These are phyloP conservation scores for Phytophthora quininea DNA, from an alignment of 352 stramenopile species.

Conservation along the genomic window DNA sequence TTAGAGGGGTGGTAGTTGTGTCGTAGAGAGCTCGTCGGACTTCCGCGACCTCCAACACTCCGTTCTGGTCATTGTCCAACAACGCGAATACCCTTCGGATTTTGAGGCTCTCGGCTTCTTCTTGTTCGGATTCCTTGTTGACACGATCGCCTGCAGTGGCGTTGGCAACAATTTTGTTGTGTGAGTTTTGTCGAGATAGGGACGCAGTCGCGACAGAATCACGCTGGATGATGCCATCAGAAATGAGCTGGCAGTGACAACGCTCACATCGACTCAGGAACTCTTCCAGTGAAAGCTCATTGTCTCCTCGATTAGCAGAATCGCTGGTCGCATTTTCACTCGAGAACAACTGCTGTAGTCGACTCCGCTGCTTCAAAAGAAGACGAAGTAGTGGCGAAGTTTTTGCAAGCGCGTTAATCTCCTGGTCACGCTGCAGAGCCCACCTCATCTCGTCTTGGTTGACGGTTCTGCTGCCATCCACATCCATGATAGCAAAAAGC, in stretches of 20 bases:
- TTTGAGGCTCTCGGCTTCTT: constrained; percentile 49
- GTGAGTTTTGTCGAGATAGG: not conserved
- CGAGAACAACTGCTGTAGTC: constrained; percentile 38
- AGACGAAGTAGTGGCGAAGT: constrained; percentile 51
- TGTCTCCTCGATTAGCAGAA: not conserved
- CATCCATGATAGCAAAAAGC: constrained; percentile 71
- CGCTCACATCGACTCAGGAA: constrained; percentile 57
- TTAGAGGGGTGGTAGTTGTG: constrained; percentile 18
- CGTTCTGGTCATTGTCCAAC: constrained; percentile 65
- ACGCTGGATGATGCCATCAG: constrained; percentile 36
- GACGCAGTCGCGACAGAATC: constrained; percentile 2
- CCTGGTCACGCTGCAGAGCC: constrained; percentile 64
- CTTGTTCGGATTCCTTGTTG: not conserved
- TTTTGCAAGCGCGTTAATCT: constrained; percentile 54
- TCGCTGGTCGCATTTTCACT: constrained; percentile 2
- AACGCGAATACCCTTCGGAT: constrained; percentile 62
- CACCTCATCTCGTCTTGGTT: constrained; percentile 70
- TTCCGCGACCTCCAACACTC: constrained; percentile 66
- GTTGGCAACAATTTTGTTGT: not conserved
- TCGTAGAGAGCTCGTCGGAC: constrained; percentile 52
- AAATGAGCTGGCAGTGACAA: constrained; percentile 52
- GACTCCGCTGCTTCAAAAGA: constrained; percentile 60
- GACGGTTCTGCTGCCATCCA: constrained; percentile 66
- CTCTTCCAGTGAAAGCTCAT: constrained; percentile 57
- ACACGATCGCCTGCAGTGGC: no score